Evolutionary conservation across 768 basidiomycete species (phyloP).

Genomic region (Macrolepiota albuminosa): DNA sequence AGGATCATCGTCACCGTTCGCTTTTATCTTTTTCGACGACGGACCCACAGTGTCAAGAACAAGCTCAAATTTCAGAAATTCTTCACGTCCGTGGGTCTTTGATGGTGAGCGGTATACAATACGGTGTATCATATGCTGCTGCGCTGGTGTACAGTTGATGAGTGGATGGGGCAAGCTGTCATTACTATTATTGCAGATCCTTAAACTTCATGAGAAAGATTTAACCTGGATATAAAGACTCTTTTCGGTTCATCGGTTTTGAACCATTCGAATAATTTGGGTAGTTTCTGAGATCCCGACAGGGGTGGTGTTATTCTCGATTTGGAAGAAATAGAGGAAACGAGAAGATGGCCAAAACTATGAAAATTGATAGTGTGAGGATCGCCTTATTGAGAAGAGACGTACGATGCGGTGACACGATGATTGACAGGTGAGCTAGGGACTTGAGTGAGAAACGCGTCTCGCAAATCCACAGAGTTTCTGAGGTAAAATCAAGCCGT

Average conservation of each 20-base stretch:
- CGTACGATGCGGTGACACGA: constrained; percentile 38
- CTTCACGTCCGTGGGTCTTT: constrained; percentile 5
- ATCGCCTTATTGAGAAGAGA: constrained; percentile 1
- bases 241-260: constrained; percentile 22
- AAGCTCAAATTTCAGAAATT: constrained; percentile 36
- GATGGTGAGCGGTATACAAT: constrained; percentile 41
- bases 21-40: background rate
- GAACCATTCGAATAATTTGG: constrained; percentile 44
- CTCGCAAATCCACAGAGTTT: constrained; percentile 8
- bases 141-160: constrained; percentile 22
- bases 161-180: constrained; percentile 35
- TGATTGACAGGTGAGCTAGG: background rate
- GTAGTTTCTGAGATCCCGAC: constrained; percentile 32
- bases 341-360: constrained; percentile 62
- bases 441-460: constrained; percentile 6
- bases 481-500: background rate
- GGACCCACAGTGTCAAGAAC: constrained; percentile 17
- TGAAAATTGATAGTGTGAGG: constrained; percentile 6
- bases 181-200: background rate
- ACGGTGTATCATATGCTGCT: constrained; percentile 38
- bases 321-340: constrained; percentile 30
- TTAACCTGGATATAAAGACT: constrained; percentile 51
- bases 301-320: constrained; percentile 45
- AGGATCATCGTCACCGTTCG: background rate
- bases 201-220: background rate